These are phyloP conservation scores for Candida odintsovae DNA, from an alignment of 805 yeast species.

Conservation along the genomic window DNA sequence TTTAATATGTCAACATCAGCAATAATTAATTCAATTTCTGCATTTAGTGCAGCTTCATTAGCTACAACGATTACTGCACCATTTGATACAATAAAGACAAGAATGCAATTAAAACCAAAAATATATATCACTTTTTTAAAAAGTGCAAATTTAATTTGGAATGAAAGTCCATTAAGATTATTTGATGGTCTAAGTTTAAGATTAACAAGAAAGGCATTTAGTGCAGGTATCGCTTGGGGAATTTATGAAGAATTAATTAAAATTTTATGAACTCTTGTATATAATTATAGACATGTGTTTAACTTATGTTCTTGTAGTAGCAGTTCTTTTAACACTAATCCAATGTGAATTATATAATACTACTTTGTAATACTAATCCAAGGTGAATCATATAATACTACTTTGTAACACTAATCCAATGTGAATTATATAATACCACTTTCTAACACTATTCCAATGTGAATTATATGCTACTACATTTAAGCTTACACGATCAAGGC, in stretches of 20 bases:
- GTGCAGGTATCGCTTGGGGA: conserved; percentile 97
- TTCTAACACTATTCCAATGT: too few species aligned
- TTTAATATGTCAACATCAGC: conserved; percentile 39
- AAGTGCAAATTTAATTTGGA: conserved; percentile 34
- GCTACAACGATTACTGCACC: conserved; percentile 92
- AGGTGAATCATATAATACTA: too few species aligned
- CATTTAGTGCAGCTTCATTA: conserved; percentile 66
- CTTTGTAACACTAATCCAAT: too few species aligned
- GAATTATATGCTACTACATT: too few species aligned
- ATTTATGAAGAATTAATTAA: conserved; percentile 84
- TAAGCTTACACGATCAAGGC: too few species aligned
- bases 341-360: too few species aligned
- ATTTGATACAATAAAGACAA: conserved; percentile 87
- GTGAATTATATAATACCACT: too few species aligned
- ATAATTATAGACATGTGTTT: too few species aligned
- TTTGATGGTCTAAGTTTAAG: conserved; percentile 84
- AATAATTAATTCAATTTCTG: conserved; percentile 66
- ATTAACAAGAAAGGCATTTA: conserved; percentile 75
- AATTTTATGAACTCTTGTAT: conserved; percentile 4
- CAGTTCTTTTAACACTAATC: too few species aligned
- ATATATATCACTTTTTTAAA: conserved; percentile 36
- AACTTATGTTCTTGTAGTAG: too few species aligned
- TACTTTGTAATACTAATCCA: too few species aligned
- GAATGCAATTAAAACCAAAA: conserved; percentile 70
- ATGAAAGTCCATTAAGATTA: conserved; percentile 47